Base-by-base conservation (phyloP, 2,329 filamentous ascomycete genomes). In the Myriosclerotinia duriaeana region DNA sequence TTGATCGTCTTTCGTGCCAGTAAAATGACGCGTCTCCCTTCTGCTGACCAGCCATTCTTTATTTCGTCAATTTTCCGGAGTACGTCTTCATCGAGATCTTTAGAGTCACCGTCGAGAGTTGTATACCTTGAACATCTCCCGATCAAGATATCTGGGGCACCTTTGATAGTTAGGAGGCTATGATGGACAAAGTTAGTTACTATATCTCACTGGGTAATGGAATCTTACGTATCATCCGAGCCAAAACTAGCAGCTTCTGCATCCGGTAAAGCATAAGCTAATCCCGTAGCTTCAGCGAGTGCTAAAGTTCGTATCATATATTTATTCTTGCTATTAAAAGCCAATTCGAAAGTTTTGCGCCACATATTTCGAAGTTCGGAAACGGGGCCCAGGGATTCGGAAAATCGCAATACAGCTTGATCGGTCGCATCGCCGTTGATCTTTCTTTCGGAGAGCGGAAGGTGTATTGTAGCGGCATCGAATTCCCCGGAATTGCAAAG, bases 271-370 rank as follows among this genome's bases (percentile, higher is more conserved):
- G 66, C 69, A 14, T 65, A 12, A 30, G 55, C 22, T 4, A 68
- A 64, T 20, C 69, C 70, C 6, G 44, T 34, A 6, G 54, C 11
- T 8, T 71, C 69, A 74, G 4, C 83, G 87, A 58, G 89, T 80
- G 42, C 85, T 81, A 71, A 84, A 87, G 71, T 69, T 34, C 85
- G 83, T 62, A 92, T 83, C 85, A 92, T 92, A 75, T 87, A 92
- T 77, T 93, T 93, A 78, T 92, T 92, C 80, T 91, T 91, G 78
- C 88, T 91, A 79, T 92, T 92, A 76, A 93, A 93, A 0, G 88
- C 85, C 44, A 91, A 79, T 64, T 89, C 85, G 71, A 86, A 92
- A 3, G 84, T 82, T 64, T 84, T 87, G 56, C 83, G 82, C 87
- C 88, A 92, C 68, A 82, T 80, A 8, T 80, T 79, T 11, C 87